Base-by-base conservation (phyloP, 371 early-diverging fungal species). In the Chytridiales sp. region DNA sequence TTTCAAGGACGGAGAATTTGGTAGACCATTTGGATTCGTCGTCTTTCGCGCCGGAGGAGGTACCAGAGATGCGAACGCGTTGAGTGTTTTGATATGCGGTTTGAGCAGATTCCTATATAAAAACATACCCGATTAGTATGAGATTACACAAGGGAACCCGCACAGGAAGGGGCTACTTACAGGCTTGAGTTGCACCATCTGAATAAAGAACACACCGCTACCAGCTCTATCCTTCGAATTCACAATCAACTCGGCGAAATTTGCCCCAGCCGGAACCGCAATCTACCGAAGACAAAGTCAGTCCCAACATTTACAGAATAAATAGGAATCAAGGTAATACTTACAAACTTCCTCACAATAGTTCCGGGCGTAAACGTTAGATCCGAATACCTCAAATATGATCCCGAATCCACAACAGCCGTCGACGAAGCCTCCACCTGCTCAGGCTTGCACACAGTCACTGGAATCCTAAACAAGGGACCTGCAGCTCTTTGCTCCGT, bases 381-480 rank as follows among this genome's bases (percentile, higher is more conserved):
- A 21, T 79, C 72, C 22, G 79, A 67, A 65, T 81, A 87, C 79
- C 66, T 2, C n/a, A 62, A 36, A 32, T 26, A 13, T 21, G 34
- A 44, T 56, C 48, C 46, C 61, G 29, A 24, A n/a, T 5, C 8
- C 52, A 35, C 17, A 38, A 8, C 15, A 6, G 44, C 39, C 17
- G 24, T 44, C 38, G 0, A 27, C 47, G 40, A 46, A 13, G 46
- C 47, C 22, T 66, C 63, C n/a, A n/a, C n/a, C n/a, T n/a, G n/a
- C 19, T 75, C 69, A 4, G 95, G 93, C 75, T 94, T 95, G 56
- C 86, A 85, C 19, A 97, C 90, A 3, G 92, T 90, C 29, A 97
- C 83, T n/a, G 95, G 95, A 32, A 97, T 73, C 47, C 75, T 77
- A 76, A 94, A 90, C 1, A 95, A 73, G 6, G 90, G 86, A 3